Evolutionary conservation across 371 early-diverging fungal species (phyloP).

Genomic region (Apophysomyces elegans): DNA sequence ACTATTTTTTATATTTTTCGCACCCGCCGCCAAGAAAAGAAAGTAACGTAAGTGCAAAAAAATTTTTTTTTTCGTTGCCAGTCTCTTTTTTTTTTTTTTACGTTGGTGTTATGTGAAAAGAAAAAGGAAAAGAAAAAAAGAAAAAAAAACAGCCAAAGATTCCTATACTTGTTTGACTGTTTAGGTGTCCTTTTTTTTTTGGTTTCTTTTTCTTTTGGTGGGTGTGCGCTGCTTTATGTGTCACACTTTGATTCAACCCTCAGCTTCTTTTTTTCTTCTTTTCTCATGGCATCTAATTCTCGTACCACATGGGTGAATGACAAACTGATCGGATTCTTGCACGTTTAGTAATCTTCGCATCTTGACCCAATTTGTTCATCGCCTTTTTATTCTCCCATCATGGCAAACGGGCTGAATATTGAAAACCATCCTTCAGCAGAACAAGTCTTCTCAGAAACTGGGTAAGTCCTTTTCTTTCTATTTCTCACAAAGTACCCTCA

Average conservation of each 20-base stretch:
- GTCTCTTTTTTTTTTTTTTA: background rate
- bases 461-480: background rate
- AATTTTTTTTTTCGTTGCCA: background rate
- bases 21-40: constrained; percentile 10
- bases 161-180: background rate
- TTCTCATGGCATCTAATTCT: background rate
- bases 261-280: background rate
- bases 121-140: too few species aligned
- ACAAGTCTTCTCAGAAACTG: constrained; percentile 14
- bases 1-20: constrained; percentile 4
- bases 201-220: background rate
- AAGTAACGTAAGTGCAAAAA: constrained; percentile 11
- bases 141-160: too few species aligned
- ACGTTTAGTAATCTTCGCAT: background rate
- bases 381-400: background rate
- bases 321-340: background rate
- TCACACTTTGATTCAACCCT: background rate
- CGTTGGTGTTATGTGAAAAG: background rate
- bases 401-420: constrained; percentile 13
- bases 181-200: background rate
- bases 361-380: background rate
- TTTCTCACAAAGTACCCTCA: background rate
- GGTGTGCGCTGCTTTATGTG: background rate
- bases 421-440: constrained; percentile 15
- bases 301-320: background rate